Evolutionary conservation across 495 filamentous ascomycete species (phyloP).

Genomic region (Penicillium mononematosum): DNA sequence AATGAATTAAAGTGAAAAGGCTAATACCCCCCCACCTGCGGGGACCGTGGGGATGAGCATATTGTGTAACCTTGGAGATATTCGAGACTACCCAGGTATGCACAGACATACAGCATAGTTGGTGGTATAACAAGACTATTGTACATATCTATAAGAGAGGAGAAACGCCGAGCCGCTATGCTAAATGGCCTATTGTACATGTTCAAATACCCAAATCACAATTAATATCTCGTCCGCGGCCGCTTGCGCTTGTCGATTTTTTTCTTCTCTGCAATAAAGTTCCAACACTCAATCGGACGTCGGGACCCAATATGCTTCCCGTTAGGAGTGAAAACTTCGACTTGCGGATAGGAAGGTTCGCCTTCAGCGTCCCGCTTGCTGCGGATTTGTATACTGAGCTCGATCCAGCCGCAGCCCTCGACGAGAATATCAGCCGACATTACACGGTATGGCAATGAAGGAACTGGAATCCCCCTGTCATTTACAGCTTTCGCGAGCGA

Average conservation of each 20-base stretch:
- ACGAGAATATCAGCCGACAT: conserved; percentile 81
- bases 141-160: conserved; percentile 7
- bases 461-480: conserved; percentile 31
- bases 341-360: conserved; percentile 52
- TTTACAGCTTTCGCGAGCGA: conserved; percentile 37
- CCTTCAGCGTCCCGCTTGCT: conserved; percentile 39
- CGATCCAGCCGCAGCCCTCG: conserved; percentile 90
- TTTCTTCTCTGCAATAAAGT: conserved; percentile 37
- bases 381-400: conserved; percentile 79
- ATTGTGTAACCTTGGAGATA: not conserved
- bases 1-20: not conserved
- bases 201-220: conserved; percentile 7
- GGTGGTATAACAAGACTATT: not conserved
- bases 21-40: conserved; percentile 4
- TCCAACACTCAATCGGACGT: conserved; percentile 72
- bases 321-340: conserved; percentile 84
- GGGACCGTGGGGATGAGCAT: conserved; percentile 3
- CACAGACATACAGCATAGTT: not conserved
- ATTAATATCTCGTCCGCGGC: conserved; percentile 19
- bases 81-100: not conserved
- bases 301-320: conserved; percentile 72
- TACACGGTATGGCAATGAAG: conserved; percentile 70
- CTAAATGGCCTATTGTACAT: conserved; percentile 9
- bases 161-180: conserved; percentile 14
- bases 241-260: conserved; percentile 36